A percentile compares a stretch with the other conserved stretches of the same genome.
These are phyloP conservation scores for Penicillium roqueforti DNA, from an alignment of 495 filamentous ascomycete species.

Conservation along the genomic window DNA sequence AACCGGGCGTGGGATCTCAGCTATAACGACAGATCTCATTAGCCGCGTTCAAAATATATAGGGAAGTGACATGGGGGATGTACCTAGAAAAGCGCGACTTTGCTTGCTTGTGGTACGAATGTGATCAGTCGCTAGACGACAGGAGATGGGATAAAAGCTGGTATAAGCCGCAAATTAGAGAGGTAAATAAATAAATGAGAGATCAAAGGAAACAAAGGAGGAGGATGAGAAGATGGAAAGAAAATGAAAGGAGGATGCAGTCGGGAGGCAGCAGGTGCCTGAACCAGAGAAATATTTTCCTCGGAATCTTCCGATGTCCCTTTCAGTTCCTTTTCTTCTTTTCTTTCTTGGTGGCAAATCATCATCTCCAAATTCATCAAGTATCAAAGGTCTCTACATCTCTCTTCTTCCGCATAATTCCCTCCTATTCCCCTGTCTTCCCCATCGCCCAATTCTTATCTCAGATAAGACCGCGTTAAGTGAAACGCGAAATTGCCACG, in stretches of 20 bases:
- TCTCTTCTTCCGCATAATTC: neutral
- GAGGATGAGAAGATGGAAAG: neutral
- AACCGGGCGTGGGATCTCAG: no score
- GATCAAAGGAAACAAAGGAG: neutral
- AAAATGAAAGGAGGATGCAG: constrained; percentile 11
- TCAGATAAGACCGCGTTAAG: constrained; percentile 39
- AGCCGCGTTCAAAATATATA: neutral
- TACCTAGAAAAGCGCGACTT: neutral
- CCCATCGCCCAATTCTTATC: constrained; percentile 5
- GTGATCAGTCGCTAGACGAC: neutral
- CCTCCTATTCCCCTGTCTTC: neutral
- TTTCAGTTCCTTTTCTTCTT: neutral
- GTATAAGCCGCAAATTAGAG: neutral
- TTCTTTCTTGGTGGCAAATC: neutral
- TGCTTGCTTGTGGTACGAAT: neutral
- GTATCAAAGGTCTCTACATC: neutral
- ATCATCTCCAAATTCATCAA: neutral
- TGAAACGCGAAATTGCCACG: constrained; percentile 49
- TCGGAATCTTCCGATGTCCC: constrained; percentile 5
- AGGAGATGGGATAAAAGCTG: neutral
- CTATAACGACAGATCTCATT: neutral
- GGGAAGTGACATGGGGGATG: neutral
- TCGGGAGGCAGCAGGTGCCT: constrained; percentile 19
- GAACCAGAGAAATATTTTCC: constrained; percentile 28
- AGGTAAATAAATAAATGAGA: neutral